phyloP scores from a whole-genome alignment of 2,329 filamentous ascomycete species.

The Hypoxylon sp. region DNA sequence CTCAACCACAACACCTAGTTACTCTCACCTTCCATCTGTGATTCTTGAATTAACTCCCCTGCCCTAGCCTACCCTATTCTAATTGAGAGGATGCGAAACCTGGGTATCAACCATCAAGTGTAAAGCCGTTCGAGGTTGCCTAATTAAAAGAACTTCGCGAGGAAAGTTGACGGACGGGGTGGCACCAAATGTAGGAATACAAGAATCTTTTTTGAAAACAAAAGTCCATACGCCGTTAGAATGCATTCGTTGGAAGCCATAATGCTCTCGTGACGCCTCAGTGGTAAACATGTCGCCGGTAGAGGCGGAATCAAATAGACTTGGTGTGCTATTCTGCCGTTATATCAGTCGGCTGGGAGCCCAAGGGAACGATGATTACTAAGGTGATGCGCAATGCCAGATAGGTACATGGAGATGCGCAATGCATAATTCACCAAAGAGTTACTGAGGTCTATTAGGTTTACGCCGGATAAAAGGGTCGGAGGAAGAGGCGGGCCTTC shows the following conservation, averaged over 20 bases:
- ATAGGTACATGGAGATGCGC: not conserved
- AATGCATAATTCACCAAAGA: not conserved
- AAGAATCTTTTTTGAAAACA: not conserved
- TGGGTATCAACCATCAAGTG: slow-evolving; percentile 22
- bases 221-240: slow-evolving; percentile 22
- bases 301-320: not conserved
- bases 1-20: slow-evolving; percentile 8
- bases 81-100: slow-evolving; percentile 8
- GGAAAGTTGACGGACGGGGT: not conserved
- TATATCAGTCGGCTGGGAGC: not conserved
- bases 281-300: not conserved
- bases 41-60: not conserved
- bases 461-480: slow-evolving; percentile 50
- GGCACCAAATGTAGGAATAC: slow-evolving; percentile 6
- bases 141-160: slow-evolving; percentile 3
- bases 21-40: slow-evolving; percentile 14
- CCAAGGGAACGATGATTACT: not conserved
- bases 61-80: not conserved
- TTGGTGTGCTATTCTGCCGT: not conserved
- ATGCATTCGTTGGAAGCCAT: slow-evolving; percentile 18
- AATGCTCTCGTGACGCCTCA: slow-evolving; percentile 4
- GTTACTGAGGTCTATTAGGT: slow-evolving; percentile 45
- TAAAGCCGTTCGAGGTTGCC: slow-evolving; percentile 7
- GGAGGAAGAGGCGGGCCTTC: slow-evolving; percentile 30
- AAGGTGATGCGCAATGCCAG: not conserved